A percentile compares a stretch with the other conserved stretches of the same genome.
phyloP scores from a whole-genome alignment of 2,329 filamentous ascomycete genomes.

The Fusarium pseudograminearum region DNA sequence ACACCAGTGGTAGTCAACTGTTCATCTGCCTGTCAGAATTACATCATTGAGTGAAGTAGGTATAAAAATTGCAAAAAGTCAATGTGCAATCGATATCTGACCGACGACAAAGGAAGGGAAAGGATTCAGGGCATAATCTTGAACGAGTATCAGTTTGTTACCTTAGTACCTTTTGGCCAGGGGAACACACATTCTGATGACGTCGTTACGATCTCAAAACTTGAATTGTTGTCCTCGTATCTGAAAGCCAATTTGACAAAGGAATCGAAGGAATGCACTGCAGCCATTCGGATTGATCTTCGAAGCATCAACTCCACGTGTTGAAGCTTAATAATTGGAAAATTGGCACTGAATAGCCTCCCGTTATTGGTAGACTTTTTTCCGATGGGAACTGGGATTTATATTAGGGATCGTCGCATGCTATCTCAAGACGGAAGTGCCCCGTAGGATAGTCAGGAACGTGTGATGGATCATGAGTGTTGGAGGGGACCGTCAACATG shows the following conservation, averaged over 20 bases:
- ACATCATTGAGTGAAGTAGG: slow-evolving; percentile 17
- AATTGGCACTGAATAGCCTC: slow-evolving; percentile 30
- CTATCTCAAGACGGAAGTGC: slow-evolving; percentile 42
- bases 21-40: slow-evolving; percentile 7
- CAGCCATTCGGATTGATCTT: slow-evolving; percentile 4
- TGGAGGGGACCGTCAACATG: slow-evolving; percentile 18
- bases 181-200: slow-evolving; percentile 31
- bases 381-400: slow-evolving; percentile 37
- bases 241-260: slow-evolving; percentile 8
- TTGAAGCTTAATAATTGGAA: slow-evolving; percentile 11
- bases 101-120: neutral
- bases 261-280: neutral
- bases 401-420: slow-evolving; percentile 38
- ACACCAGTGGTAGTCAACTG: neutral
- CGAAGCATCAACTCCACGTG: slow-evolving; percentile 27
- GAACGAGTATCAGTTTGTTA: slow-evolving; percentile 3
- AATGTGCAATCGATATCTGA: slow-evolving; percentile 9
- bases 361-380: slow-evolving; percentile 43
- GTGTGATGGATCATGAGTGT: slow-evolving; percentile 27
- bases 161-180: neutral
- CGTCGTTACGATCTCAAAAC: slow-evolving; percentile 32
- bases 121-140: slow-evolving; percentile 1
- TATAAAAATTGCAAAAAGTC: slow-evolving; percentile 1
- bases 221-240: slow-evolving; percentile 9
- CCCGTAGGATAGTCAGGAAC: slow-evolving; percentile 46